phyloP scores from a whole-genome alignment of 2,329 filamentous ascomycete genomes.

The Aspergillus pseudoglaucus region DNA sequence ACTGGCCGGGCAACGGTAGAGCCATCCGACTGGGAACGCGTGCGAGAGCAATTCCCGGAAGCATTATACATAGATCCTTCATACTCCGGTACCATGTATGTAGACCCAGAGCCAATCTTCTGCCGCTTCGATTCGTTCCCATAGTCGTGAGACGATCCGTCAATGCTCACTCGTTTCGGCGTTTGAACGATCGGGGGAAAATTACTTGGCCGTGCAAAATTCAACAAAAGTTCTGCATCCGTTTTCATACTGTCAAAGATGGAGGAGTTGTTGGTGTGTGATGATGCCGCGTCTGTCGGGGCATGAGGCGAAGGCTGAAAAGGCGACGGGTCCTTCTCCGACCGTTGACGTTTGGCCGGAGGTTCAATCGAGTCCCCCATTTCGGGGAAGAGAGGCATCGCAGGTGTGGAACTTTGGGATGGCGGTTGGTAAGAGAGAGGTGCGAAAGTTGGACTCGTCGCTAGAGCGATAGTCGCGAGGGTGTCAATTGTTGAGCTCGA shows the following conservation, averaged over 20 bases:
- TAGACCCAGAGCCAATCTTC: conserved; percentile 13
- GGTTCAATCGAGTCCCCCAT: conserved; percentile 35
- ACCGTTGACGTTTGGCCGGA: conserved; percentile 55
- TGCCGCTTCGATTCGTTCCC: conserved; percentile 18
- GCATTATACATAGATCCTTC: conserved; percentile 10
- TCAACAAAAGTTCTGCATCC: conserved; percentile 44
- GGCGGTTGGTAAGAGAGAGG: conserved; percentile 27
- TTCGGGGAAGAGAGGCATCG: conserved; percentile 24
- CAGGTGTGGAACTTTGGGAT: conserved; percentile 18
- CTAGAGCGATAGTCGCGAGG: conserved; percentile 46
- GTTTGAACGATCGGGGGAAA: conserved; percentile 19
- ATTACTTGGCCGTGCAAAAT: conserved; percentile 36
- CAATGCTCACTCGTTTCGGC: conserved; percentile 25
- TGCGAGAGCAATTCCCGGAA: conserved; percentile 23
- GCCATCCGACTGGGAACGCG: conserved; percentile 39
- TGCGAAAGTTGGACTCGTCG: conserved; percentile 41
- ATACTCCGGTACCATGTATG: conserved; percentile 11
- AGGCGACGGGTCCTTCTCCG: conserved; percentile 48
- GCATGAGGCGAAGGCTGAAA: conserved; percentile 24
- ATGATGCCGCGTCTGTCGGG: conserved; percentile 17
- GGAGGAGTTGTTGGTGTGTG: conserved; percentile 22
- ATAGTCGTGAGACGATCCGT: conserved; percentile 21
- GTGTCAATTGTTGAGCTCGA: conserved; percentile 44
- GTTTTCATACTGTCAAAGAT: conserved; percentile 38
- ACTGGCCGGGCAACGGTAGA: conserved; percentile 32